Percentiles rank a stretch among this genome's conserved stretches.
These are phyloP conservation scores for Alternaria sp. DNA, from an alignment of 2,329 filamentous ascomycete genomes.

Conservation along the genomic window DNA sequence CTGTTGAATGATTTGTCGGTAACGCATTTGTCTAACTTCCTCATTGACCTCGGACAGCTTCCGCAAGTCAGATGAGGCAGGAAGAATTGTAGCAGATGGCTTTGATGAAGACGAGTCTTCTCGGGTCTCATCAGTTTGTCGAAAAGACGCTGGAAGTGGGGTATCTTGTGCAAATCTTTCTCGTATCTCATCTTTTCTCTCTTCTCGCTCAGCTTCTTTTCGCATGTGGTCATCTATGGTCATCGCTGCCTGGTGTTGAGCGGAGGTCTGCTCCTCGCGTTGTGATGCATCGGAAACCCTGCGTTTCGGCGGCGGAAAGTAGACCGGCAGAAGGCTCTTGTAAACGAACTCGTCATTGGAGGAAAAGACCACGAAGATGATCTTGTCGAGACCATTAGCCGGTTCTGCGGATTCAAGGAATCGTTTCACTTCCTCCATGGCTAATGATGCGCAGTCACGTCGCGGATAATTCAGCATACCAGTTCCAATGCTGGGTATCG, in stretches of 20 bases:
- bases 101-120: neutral
- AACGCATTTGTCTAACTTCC: conserved; percentile 58
- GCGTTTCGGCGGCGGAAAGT: conserved; percentile 39
- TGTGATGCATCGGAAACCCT: neutral
- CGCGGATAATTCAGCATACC: conserved; percentile 41
- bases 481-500: conserved; percentile 46
- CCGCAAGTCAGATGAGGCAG: conserved; percentile 29
- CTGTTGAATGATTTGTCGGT: too few relatives aligned
- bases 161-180: conserved; percentile 24
- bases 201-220: conserved; percentile 34
- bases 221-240: conserved; percentile 33
- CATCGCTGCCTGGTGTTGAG: conserved; percentile 34
- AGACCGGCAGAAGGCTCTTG: conserved; percentile 42
- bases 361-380: conserved; percentile 42
- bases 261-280: conserved; percentile 34
- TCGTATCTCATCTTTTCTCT: conserved; percentile 26
- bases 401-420: conserved; percentile 39
- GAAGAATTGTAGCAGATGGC: conserved; percentile 16
- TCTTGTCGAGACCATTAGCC: conserved; percentile 36
- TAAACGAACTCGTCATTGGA: conserved; percentile 45
- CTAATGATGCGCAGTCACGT: conserved; percentile 40
- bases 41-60: conserved; percentile 56
- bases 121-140: neutral
- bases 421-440: conserved; percentile 45
- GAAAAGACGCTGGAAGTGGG: conserved; percentile 14